Evolutionary conservation across 768 basidiomycete species (phyloP).

Genomic region (Cystofilobasidium macerans): DNA sequence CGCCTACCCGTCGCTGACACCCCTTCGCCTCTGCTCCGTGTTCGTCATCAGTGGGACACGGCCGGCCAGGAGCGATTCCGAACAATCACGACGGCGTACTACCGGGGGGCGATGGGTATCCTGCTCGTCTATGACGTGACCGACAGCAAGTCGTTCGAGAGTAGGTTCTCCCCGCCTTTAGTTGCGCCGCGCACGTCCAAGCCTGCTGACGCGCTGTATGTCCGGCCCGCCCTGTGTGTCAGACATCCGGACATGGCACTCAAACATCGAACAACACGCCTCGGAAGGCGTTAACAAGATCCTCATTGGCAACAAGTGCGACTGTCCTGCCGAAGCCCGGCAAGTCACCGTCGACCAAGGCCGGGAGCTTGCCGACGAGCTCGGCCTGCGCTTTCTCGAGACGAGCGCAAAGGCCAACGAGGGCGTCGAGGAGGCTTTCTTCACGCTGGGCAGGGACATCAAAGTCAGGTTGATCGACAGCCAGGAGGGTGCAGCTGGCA

Average conservation of each 20-base stretch:
- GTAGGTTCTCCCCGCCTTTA: conserved; percentile 45
- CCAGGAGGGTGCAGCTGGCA: conserved; percentile 27
- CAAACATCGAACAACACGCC: conserved; percentile 96
- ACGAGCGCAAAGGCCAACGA: conserved; percentile 95
- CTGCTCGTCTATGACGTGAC: conserved; percentile 90
- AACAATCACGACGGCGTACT: conserved; percentile 97
- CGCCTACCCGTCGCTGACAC: background rate
- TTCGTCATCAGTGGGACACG: conserved; percentile 12
- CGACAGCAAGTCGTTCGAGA: conserved; percentile 87
- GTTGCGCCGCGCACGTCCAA: background rate
- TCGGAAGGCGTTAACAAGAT: conserved; percentile 99
- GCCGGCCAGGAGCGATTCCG: conserved; percentile 90
- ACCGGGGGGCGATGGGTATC: conserved; percentile 98
- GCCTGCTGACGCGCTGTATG: no score
- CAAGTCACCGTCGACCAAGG: conserved; percentile 86
- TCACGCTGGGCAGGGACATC: conserved; percentile 89
- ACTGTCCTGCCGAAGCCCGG: conserved; percentile 84
- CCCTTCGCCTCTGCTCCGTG: background rate
- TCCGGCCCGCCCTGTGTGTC: no score
- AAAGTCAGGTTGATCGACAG: conserved; percentile 95
- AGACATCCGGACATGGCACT: conserved; percentile 98
- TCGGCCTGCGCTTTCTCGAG: conserved; percentile 95
- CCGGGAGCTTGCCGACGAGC: conserved; percentile 77
- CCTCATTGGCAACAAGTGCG: conserved; percentile 96
- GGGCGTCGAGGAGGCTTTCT: conserved; percentile 97